Evolutionary conservation across 352 stramenopile genomes (phyloP).

Genomic region (Phytophthora hybrid): DNA sequence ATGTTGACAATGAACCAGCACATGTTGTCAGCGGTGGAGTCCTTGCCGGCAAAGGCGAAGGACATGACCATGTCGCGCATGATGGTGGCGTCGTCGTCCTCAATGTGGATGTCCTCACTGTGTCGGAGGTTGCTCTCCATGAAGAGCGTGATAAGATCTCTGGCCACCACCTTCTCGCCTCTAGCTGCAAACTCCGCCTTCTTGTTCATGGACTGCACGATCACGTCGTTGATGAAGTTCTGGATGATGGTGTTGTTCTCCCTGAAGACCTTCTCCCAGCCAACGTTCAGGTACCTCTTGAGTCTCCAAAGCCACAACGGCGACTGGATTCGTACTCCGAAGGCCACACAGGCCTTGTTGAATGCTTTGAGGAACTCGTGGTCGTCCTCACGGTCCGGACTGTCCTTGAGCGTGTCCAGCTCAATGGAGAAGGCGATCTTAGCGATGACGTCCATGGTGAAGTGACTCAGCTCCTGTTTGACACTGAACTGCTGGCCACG

Average conservation of each 20-base stretch:
- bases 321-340: conserved; percentile 43
- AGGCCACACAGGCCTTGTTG: conserved; percentile 40
- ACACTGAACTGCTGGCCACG: conserved; percentile 39
- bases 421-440: conserved; percentile 65
- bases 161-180: conserved; percentile 39
- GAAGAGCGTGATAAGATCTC: conserved; percentile 58
- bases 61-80: conserved; percentile 81
- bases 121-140: conserved; percentile 48
- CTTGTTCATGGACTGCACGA: conserved; percentile 54
- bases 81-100: conserved; percentile 46
- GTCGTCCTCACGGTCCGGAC: conserved; percentile 42
- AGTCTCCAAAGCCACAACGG: conserved; percentile 51
- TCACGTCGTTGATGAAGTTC: conserved; percentile 57
- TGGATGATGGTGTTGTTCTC: conserved; percentile 54
- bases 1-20: conserved; percentile 82
- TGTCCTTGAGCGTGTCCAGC: conserved; percentile 49
- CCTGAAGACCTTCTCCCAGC: conserved; percentile 50
- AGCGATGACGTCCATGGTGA: conserved; percentile 74
- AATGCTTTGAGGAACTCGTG: conserved; percentile 62
- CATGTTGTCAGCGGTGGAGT: conserved; percentile 75
- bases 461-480: conserved; percentile 59
- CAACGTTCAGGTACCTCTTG: conserved; percentile 43
- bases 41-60: conserved; percentile 79
- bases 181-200: conserved; percentile 62
- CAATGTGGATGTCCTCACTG: conserved; percentile 34